These are phyloP conservation scores for Keithomyces neogunnii DNA, from an alignment of 2,329 filamentous ascomycete genomes.

Conservation along the genomic window DNA sequence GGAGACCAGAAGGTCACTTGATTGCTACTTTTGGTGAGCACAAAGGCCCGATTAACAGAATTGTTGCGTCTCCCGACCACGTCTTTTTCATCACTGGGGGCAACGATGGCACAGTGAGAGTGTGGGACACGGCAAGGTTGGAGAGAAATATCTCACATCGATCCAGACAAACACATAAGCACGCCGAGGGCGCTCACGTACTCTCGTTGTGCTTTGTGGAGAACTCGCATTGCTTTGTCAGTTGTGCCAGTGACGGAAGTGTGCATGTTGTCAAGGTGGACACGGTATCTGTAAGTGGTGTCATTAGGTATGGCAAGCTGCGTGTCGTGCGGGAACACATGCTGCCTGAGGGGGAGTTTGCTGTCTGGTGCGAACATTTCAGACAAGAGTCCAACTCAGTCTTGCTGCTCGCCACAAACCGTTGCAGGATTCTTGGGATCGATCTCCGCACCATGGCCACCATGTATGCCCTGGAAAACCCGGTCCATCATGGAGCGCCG, in stretches of 20 bases:
- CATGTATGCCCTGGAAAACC: conserved; percentile 74
- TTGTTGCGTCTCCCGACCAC: conserved; percentile 81
- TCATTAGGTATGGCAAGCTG: conserved; percentile 70
- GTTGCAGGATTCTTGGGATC: conserved; percentile 72
- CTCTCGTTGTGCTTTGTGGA: conserved; percentile 85
- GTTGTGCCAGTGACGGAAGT: conserved; percentile 81
- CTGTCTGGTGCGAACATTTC: conserved; percentile 88
- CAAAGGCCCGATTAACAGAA: conserved; percentile 68
- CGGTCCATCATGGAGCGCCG: conserved; percentile 82
- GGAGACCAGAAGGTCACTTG: conserved; percentile 76
- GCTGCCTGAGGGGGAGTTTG: conserved; percentile 64
- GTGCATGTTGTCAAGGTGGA: conserved; percentile 84
- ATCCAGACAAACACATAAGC: conserved; percentile 76
- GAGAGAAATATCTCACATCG: conserved; percentile 87
- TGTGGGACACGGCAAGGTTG: conserved; percentile 86
- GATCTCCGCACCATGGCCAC: conserved; percentile 82
- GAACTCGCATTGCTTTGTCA: conserved; percentile 87
- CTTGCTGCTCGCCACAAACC: conserved; percentile 78
- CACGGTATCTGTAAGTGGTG: conserved; percentile 34
- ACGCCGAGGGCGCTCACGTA: conserved; percentile 62
- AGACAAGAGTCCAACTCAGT: conserved; percentile 75
- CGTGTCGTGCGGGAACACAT: conserved; percentile 71
- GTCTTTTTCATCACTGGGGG: conserved; percentile 90
- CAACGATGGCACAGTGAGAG: conserved; percentile 80
- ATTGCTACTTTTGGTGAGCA: conserved; percentile 89